Percentiles rank a stretch among this genome's conserved stretches.
These are phyloP conservation scores for Rhizopus arrhizus DNA, from an alignment of 371 early-diverging fungal species.

Conservation along the genomic window DNA sequence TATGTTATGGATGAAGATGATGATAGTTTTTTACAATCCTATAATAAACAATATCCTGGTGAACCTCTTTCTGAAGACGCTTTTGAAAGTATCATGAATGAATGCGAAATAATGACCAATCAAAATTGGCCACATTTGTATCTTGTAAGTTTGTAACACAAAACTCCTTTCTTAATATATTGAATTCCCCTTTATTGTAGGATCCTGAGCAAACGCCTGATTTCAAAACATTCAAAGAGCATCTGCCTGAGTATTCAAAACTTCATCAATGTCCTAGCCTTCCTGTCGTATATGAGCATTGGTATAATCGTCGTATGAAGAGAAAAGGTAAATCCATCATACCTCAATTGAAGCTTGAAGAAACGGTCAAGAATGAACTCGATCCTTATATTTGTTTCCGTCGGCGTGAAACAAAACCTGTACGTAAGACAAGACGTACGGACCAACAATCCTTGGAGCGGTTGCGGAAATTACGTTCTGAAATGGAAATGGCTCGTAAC, in stretches of 20 bases:
- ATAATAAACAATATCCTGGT: slow-evolving; percentile 45
- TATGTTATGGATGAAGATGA: slow-evolving; percentile 92
- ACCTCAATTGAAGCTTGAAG: slow-evolving; percentile 67
- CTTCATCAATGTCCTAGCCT: slow-evolving; percentile 11
- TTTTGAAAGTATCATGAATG: slow-evolving; percentile 82
- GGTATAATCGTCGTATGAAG: slow-evolving; percentile 49
- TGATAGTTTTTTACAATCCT: slow-evolving; percentile 66
- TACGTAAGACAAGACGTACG: slow-evolving; percentile 88
- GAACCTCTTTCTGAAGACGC: slow-evolving; percentile 60
- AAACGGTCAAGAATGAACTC: slow-evolving; percentile 62
- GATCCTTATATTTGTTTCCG: slow-evolving; percentile 98
- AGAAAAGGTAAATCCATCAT: slow-evolving; percentile 61
- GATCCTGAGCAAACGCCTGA: slow-evolving; percentile 23
- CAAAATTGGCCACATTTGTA: slow-evolving; percentile 62
- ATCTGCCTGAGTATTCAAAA: slow-evolving; percentile 21
- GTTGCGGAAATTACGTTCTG: slow-evolving; percentile 77
- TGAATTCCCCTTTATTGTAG: slow-evolving; percentile 22
- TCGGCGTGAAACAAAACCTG: slow-evolving; percentile 84
- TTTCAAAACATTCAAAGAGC: slow-evolving; percentile 15
- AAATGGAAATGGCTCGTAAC: slow-evolving; percentile 76
- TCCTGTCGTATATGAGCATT: slow-evolving; percentile 38
- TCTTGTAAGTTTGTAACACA: slow-evolving; percentile 40
- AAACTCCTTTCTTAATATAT: neutral
- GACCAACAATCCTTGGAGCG: slow-evolving; percentile 86
- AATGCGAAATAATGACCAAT: slow-evolving; percentile 66